Conservation (phyloP, 805 yeast species). For the Wickerhamiella kazuoi region DNA sequence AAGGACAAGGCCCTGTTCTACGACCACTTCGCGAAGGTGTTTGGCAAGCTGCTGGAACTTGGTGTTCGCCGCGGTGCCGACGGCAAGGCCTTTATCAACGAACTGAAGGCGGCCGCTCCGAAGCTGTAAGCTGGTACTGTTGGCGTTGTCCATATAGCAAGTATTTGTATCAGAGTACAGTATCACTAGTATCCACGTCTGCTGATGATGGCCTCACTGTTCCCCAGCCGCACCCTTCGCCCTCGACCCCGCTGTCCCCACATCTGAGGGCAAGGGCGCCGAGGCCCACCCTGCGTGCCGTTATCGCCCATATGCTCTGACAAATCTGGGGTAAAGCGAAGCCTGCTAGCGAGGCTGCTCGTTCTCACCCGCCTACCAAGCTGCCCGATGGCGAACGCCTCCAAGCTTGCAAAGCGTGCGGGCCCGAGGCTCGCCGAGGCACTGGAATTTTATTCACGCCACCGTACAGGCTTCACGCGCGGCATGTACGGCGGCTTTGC, state of each 20-base stretch:
- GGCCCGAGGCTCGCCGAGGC: neutral
- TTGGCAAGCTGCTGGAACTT: constrained; percentile 53
- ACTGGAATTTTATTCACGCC: constrained; percentile 4
- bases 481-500: constrained; percentile 9
- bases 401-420: neutral
- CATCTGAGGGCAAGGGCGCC: no score
- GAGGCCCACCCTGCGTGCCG: no score
- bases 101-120: no score
- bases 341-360: no score
- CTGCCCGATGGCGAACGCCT: neutral
- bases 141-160: no score
- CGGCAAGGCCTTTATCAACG: constrained; percentile 20
- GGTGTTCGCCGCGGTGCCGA: constrained; percentile 50
- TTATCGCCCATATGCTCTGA: no score
- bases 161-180: no score
- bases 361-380: neutral
- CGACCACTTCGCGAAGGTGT: constrained; percentile 46
- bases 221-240: no score
- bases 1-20: constrained; percentile 44
- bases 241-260: no score
- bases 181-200: no score
- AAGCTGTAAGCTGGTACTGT: constrained; percentile 4
- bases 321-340: neutral
- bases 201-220: no score
- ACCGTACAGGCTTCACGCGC: constrained; percentile 11